Base-by-base conservation (phyloP, 2,329 filamentous ascomycete genomes). In the Niveomyces coronatus region DNA sequence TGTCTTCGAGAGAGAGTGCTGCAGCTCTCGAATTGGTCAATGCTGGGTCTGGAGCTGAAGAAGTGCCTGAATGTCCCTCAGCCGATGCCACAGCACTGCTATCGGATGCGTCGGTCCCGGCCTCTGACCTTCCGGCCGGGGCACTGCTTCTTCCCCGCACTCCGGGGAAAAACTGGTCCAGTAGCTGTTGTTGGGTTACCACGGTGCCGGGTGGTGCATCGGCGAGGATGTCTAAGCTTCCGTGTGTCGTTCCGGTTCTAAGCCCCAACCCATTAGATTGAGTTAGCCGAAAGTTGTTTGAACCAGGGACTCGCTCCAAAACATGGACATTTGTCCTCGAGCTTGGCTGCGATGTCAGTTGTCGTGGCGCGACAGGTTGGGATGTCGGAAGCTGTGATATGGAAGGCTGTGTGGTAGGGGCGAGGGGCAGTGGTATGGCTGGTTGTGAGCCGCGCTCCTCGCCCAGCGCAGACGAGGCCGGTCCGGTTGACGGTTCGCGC, bases 301-400 rank as follows among this genome's bases (percentile, higher is more conserved):
- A 34, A 8, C 37, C 37, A 18, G 31, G 37, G 19, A 39, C 30
- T 9, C 37, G 17, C 19, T 35, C 37, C 24, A 39, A 13, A 18
- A 39, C 24, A 29, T 34, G 31, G n/a, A 24, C 24, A 14, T 24
- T 39, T 17, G 49, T 62, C 16, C 57, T 67, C 18, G 64, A 67
- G 42, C 55, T 67, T 7, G 64, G 64, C 30, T 64, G 62, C 48
- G 64, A 64, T 29, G 49, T 39, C 7, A 30, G 37, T 27, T 22
- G 29, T 22, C 23, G 29, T 9, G 36, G 7, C 2, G 20, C 29
- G 8, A 22, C 17, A 20, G 14, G 18, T n/a, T 33, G 30, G 17
- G 17, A 9, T 9, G 17, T 14, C n/a, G n/a, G n/a, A n/a, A n/a
- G n/a, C n/a, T n/a, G n/a, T n/a, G n/a, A n/a, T n/a, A n/a, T n/a